These are phyloP conservation scores for Mycena belliarum DNA, from an alignment of 768 basidiomycete species.

Conservation along the genomic window DNA sequence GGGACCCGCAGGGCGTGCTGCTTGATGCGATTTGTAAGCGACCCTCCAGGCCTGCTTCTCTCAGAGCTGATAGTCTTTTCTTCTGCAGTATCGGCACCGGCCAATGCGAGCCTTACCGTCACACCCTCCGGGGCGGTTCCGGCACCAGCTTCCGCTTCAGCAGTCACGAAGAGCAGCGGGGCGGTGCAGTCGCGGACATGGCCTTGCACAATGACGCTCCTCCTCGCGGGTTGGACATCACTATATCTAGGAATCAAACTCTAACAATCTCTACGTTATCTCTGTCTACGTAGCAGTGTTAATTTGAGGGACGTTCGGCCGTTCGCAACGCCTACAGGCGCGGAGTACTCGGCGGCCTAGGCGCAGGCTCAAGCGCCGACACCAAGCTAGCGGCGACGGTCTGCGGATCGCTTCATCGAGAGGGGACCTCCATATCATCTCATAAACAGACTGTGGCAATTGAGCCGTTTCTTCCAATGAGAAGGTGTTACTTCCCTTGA, in stretches of 20 bases:
- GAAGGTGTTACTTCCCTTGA: too few species aligned
- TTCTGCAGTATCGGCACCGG: constrained; percentile 14
- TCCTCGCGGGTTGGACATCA: not conserved
- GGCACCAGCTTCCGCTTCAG: not conserved
- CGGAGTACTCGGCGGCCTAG: too few species aligned
- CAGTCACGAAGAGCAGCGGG: not conserved
- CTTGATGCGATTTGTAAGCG: constrained; percentile 27
- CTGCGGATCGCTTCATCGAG: too few species aligned
- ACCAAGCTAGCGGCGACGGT: too few species aligned
- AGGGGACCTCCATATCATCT: too few species aligned
- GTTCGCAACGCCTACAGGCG: too few species aligned
- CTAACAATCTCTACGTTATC: not conserved
- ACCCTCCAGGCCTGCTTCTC: not conserved
- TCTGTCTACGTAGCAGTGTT: not conserved
- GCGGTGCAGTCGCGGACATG: not conserved
- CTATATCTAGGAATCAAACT: not conserved
- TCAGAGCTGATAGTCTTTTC: not conserved
- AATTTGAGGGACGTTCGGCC: not conserved
- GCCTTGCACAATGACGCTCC: not conserved
- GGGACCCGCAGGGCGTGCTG: constrained; percentile 54
- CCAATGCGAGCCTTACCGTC: constrained; percentile 15
- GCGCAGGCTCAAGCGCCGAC: too few species aligned
- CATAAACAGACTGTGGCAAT: too few species aligned
- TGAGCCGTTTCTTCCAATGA: too few species aligned
- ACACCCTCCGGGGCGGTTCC: not conserved